Conservation (phyloP, 805 yeast species). For the Candida odintsovae region DNA sequence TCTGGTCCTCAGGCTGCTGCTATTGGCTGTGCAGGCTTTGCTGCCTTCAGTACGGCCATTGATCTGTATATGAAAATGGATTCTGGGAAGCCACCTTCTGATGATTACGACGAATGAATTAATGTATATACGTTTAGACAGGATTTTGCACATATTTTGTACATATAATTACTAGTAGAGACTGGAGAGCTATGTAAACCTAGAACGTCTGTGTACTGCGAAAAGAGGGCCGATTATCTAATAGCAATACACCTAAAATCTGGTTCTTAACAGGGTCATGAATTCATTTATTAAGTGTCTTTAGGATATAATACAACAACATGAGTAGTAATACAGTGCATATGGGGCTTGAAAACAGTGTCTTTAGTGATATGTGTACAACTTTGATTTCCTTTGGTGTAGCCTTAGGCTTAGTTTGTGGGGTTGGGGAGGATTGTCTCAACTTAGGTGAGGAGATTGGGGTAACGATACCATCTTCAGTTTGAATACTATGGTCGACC, state of each 20-base stretch:
- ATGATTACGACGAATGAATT: constrained; percentile 69
- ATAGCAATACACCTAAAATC: too few relatives aligned
- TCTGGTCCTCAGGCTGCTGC: constrained; percentile 92
- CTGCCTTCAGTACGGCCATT: constrained; percentile 87
- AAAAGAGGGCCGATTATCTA: too few relatives aligned
- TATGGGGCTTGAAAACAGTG: neutral
- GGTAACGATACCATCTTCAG: neutral
- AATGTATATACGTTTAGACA: neutral
- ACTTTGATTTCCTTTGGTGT: neutral
- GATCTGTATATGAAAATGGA: constrained; percentile 85
- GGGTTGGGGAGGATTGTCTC: neutral
- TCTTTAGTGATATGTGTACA: neutral
- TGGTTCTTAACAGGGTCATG: neutral
- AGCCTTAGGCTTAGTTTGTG: neutral
- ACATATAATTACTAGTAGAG: too few relatives aligned
- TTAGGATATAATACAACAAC: neutral
- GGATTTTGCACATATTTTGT: neutral
- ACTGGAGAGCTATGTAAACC: too few relatives aligned
- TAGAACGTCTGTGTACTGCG: too few relatives aligned
- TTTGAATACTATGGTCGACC: constrained; percentile 4
- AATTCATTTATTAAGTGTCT: neutral
- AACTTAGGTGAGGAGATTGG: neutral
- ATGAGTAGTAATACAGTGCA: neutral
- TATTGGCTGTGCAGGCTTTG: constrained; percentile 96
- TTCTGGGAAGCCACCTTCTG: constrained; percentile 73